phyloP scores from a whole-genome alignment of 148 eudicot species.

The Rhododendron kiyosumense region DNA sequence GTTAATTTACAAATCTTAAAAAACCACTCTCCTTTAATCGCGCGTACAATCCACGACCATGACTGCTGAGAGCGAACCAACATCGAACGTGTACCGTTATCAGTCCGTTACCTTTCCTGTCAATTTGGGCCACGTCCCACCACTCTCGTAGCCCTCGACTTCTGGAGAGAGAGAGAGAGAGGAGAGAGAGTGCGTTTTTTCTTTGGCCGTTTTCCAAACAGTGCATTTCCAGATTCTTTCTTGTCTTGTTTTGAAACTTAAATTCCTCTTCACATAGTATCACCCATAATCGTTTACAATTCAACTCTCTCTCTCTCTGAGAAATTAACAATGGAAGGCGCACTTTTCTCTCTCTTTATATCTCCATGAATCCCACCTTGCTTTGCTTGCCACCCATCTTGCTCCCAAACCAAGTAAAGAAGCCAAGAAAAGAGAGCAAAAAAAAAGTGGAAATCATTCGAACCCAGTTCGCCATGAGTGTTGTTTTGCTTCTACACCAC shows the following conservation, averaged over 20 bases:
- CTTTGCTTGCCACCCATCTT: slow-evolving; percentile 19
- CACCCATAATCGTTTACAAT: background rate
- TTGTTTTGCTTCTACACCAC: slow-evolving; percentile 16
- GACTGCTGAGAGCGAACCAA: background rate
- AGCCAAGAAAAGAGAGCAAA: background rate
- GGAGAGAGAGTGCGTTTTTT: slow-evolving; percentile 6
- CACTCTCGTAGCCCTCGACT: background rate
- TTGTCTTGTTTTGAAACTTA: background rate
- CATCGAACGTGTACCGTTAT: background rate
- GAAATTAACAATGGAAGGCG: background rate
- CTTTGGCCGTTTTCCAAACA: slow-evolving; percentile 11
- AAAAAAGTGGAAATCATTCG: background rate
- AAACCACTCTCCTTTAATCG: background rate
- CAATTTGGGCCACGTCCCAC: background rate
- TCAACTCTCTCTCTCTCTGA: background rate
- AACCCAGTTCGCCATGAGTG: slow-evolving; percentile 14
- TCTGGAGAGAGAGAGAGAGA: background rate
- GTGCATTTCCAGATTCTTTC: slow-evolving; percentile 8
- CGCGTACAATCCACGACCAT: background rate
- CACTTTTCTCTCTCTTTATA: background rate
- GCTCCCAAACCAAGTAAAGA: slow-evolving; percentile 27
- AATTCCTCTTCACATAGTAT: background rate
- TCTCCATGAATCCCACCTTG: slow-evolving; percentile 16
- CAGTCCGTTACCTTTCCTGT: background rate
- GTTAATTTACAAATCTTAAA: background rate